Conservation (phyloP, 106 monocot genomes). For the Allium fistulosum region DNA sequence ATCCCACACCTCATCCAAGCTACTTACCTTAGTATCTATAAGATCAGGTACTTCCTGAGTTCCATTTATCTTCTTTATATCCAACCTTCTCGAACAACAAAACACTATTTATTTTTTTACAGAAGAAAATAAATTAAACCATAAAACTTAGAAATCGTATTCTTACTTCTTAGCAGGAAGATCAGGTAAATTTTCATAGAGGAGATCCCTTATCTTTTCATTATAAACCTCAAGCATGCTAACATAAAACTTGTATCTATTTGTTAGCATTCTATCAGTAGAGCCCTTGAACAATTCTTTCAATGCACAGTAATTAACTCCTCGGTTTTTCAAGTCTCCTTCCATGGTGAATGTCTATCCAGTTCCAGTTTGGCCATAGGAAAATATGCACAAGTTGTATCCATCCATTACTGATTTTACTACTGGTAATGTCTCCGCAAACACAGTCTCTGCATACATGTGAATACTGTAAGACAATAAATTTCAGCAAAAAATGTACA, state of each 20-base stretch:
- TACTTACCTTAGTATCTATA: constrained; percentile 44
- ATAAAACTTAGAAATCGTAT: not conserved
- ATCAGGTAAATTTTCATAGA: constrained; percentile 38
- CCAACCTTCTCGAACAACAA: constrained; percentile 44
- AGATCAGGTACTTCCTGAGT: constrained; percentile 87
- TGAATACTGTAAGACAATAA: not conserved
- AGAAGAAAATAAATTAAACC: too few species aligned
- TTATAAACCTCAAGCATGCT: constrained; percentile 97
- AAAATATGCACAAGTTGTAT: constrained; percentile 89
- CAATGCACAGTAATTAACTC: constrained; percentile 85
- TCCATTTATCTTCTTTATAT: constrained; percentile 85
- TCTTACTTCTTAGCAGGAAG: constrained; percentile 49
- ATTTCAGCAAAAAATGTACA: too few species aligned
- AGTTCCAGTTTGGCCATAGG: constrained; percentile 93
- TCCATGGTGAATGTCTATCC: constrained; percentile 98
- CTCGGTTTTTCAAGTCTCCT: constrained; percentile 71
- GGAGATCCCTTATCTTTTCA: constrained; percentile 85
- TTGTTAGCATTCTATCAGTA: constrained; percentile 21
- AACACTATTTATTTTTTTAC: too few species aligned
- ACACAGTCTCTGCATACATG: constrained; percentile 51
- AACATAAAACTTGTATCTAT: constrained; percentile 56
- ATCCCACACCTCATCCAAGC: constrained; percentile 67
- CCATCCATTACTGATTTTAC: constrained; percentile 87
- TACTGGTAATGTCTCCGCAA: constrained; percentile 69
- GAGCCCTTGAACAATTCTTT: constrained; percentile 76